Evolutionary conservation across 345 rosid genomes (phyloP).

Genomic region (Rhizophora mangle): DNA sequence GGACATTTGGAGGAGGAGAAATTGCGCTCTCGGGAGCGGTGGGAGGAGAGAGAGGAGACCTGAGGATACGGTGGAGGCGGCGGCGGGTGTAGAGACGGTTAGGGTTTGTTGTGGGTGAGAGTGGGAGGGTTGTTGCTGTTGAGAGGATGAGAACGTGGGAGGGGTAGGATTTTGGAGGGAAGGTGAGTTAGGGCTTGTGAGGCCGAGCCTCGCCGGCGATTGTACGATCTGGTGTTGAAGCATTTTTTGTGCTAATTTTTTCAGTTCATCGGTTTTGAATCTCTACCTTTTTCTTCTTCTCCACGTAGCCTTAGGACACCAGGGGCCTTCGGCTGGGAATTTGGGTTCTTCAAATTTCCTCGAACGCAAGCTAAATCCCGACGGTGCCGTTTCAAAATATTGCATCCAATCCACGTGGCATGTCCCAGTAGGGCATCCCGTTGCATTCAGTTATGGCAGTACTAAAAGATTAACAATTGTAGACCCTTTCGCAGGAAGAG

Average conservation of each 20-base stretch:
- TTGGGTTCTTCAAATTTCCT: no score
- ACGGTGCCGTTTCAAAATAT: no score
- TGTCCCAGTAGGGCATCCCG: no score
- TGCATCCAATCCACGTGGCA: no score
- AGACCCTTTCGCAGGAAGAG: no score
- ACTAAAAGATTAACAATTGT: no score
- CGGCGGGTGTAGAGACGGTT: slow-evolving; percentile 11
- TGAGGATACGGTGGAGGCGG: slow-evolving; percentile 50
- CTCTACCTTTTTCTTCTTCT: not conserved
- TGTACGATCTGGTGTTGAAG: slow-evolving; percentile 78
- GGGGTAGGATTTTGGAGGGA: slow-evolving; percentile 66
- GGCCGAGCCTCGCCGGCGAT: slow-evolving; percentile 83
- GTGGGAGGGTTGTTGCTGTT: slow-evolving; percentile 29
- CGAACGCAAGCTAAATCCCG: no score
- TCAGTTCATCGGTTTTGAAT: not conserved
- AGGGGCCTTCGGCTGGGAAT: no score
- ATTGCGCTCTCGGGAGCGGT: slow-evolving; percentile 78
- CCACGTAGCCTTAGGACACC: not conserved
- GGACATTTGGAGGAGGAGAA: slow-evolving; percentile 82
- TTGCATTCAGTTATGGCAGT: no score
- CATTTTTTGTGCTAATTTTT: slow-evolving; percentile 29
- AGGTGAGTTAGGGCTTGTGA: slow-evolving; percentile 75
- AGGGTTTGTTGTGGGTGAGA: slow-evolving; percentile 34
- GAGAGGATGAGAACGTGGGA: slow-evolving; percentile 47
- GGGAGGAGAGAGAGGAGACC: slow-evolving; percentile 83